Base-by-base conservation (phyloP, 2,329 filamentous ascomycete species). In the Colletotrichum endophyticum region DNA sequence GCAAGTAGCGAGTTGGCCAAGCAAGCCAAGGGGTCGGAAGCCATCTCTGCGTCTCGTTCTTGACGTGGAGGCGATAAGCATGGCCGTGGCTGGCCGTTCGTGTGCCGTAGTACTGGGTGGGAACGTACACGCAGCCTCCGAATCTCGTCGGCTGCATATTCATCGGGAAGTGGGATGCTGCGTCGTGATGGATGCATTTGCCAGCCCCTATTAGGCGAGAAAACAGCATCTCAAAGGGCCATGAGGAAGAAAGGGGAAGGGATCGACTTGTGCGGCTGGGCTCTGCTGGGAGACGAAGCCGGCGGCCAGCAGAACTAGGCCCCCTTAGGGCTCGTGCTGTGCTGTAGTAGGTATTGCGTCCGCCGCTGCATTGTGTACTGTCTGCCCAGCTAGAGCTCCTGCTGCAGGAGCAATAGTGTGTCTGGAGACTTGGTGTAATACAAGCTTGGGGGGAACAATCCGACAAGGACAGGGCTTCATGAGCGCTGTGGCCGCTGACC, bases 121-220 rank as follows among this genome's bases (percentile, higher is more conserved):
- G 61, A 64, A 22, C 28, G 34, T 53, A 34, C 49, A 57, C 12
- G 57, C 66, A 61, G 27, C 27, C 49, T 44, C 25, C 57, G 39
- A 63, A 34, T 25, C 39, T 57, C 66, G 44, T 59, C 53, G 66
- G 56, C 32, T 16, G 62, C 69, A 57, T 76, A 44, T 44, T 13
- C 25, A 53, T 69, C 73, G 70, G 73, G 64, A 76, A 57, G 73
- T 76, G 70, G 70, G 70, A 76, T 22, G 44, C 39, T 49, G 64
- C 64, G 59, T 73, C 39, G 32, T 39, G 39, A 73, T 69, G 64
- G 57, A 76, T 70, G 70, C 73, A 61, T 76, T 53, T 28, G 22
- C 36, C 62, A 61, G 64, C n/a, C 30, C 49, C 25, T 53, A 53
- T 25, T 63, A 49, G 19, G 44, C 49, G 34, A 61, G 59, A 49